These are phyloP conservation scores for Rhodotorula paludigena DNA, from an alignment of 768 basidiomycete genomes.

Conservation along the genomic window DNA sequence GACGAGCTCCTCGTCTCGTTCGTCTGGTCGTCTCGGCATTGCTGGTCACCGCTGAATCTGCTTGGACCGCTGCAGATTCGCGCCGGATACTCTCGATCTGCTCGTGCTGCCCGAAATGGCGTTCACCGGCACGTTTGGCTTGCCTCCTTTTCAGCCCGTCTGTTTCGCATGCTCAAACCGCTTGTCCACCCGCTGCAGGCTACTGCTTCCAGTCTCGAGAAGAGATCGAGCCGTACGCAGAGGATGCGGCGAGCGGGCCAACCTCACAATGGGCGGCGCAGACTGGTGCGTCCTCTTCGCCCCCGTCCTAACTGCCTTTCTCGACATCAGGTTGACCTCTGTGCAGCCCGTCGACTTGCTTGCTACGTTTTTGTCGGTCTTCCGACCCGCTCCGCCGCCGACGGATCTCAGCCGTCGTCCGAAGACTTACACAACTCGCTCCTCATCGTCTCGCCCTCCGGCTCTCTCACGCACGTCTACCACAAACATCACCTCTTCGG, in stretches of 20 bases:
- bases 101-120: slow-evolving; percentile 43
- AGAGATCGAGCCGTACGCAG: slow-evolving; percentile 35
- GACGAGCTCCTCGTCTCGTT: neutral
- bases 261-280: slow-evolving; percentile 31
- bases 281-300: slow-evolving; percentile 15
- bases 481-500: slow-evolving; percentile 40
- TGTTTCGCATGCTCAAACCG: neutral
- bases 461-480: slow-evolving; percentile 8
- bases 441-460: slow-evolving; percentile 21
- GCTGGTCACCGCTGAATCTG: neutral
- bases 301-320: too few relatives aligned
- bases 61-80: neutral
- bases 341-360: slow-evolving; percentile 12
- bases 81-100: slow-evolving; percentile 23
- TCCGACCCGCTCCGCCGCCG: neutral
- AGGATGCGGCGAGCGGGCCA: slow-evolving; percentile 4
- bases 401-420: neutral
- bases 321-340: too few relatives aligned
- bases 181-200: slow-evolving; percentile 10
- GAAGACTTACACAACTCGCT: slow-evolving; percentile 30
- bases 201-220: slow-evolving; percentile 37
- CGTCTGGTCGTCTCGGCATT: neutral
- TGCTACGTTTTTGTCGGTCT: slow-evolving; percentile 38
- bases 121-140: slow-evolving; percentile 21
- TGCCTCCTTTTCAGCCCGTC: neutral